These are phyloP conservation scores for Lactifluus pinguis DNA, from an alignment of 768 basidiomycete genomes.

Conservation along the genomic window DNA sequence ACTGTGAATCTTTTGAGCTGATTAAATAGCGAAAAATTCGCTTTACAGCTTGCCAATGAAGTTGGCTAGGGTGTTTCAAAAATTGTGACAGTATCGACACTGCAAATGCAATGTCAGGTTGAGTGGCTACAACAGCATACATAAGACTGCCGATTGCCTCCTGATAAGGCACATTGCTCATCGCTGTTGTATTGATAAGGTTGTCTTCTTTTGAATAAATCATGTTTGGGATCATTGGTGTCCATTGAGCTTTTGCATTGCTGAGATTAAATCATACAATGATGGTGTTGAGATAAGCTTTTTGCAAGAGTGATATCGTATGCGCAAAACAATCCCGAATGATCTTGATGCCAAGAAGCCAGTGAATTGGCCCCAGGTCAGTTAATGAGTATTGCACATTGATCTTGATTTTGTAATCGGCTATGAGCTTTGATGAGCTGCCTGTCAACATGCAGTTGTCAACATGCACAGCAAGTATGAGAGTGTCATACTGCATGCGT, in stretches of 20 bases:
- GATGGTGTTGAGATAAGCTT: no score
- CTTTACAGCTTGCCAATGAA: neutral
- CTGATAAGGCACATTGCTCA: no score
- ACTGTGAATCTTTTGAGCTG: neutral
- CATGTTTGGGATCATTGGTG: neutral
- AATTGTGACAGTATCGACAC: neutral
- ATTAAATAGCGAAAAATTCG: neutral
- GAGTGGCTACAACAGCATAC: neutral
- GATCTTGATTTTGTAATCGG: no score
- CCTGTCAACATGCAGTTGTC: no score
- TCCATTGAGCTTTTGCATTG: no score
- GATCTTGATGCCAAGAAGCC: no score
- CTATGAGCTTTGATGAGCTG: no score
- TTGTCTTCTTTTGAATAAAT: neutral
- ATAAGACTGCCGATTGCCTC: neutral
- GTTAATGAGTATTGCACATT: no score
- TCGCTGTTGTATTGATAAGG: neutral
- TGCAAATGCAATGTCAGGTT: neutral
- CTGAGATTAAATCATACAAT: no score
- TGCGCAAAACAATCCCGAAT: no score
- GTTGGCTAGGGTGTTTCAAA: neutral
- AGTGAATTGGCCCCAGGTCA: no score
- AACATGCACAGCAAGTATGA: neutral
- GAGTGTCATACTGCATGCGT: fast-evolving
- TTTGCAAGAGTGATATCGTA: no score